phyloP scores from a whole-genome alignment of 257 asterid genomes.

The Plectranthus barbatus region DNA sequence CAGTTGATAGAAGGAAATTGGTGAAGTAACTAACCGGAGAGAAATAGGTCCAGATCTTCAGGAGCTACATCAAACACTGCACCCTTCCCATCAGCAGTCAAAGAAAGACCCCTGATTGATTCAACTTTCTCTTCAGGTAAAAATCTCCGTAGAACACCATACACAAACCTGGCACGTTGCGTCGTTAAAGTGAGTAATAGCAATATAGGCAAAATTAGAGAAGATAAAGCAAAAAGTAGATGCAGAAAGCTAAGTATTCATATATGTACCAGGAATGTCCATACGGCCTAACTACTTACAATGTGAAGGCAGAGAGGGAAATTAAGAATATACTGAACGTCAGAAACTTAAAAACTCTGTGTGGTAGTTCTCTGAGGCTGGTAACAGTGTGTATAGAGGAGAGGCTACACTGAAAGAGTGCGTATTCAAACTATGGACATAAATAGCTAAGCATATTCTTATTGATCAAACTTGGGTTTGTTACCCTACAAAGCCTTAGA shows the following conservation, averaged over 20 bases:
- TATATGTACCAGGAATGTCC: background rate
- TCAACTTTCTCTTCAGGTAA: slow-evolving; percentile 83
- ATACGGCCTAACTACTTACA: background rate
- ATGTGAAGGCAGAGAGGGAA: background rate
- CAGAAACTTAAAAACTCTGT: too few species aligned
- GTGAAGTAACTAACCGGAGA: slow-evolving; percentile 43
- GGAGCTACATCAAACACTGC: slow-evolving; percentile 86
- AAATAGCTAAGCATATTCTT: background rate
- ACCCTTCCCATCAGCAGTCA: slow-evolving; percentile 86
- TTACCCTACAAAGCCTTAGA: too few species aligned
- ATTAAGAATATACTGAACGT: too few species aligned
- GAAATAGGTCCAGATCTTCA: slow-evolving; percentile 56
- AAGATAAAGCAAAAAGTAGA: background rate
- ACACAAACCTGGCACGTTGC: slow-evolving; percentile 47
- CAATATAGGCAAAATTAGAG: background rate
- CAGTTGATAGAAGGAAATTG: background rate
- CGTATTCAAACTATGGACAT: background rate
- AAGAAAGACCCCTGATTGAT: slow-evolving; percentile 74
- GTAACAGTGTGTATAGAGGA: too few species aligned
- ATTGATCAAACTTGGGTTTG: too few species aligned
- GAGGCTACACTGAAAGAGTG: background rate
- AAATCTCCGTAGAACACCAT: slow-evolving; percentile 62
- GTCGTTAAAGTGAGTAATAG: background rate
- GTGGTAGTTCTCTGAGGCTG: too few species aligned
- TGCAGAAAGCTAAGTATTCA: background rate